phyloP scores from a whole-genome alignment of 306 rosid species.

The Geum urbanum region DNA sequence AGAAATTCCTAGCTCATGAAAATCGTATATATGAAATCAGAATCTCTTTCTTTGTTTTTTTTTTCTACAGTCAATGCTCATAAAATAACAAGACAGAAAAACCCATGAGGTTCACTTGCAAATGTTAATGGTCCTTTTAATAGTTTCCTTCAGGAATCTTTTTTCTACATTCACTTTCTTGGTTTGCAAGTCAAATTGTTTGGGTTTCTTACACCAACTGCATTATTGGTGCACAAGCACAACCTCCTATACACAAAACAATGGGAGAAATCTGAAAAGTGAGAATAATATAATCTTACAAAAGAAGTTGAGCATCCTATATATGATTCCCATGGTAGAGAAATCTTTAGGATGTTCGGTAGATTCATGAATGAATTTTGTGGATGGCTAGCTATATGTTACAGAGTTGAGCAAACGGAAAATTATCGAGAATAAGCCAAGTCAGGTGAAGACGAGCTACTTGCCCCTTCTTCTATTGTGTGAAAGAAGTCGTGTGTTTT shows the following conservation, averaged over 20 bases:
- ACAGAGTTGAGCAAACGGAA: neutral
- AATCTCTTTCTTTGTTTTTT: conserved; percentile 39
- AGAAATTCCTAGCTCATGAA: conserved; percentile 25
- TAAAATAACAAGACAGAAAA: conserved; percentile 18
- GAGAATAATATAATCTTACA: neutral
- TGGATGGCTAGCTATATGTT: neutral
- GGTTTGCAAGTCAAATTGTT: conserved; percentile 22
- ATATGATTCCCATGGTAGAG: neutral
- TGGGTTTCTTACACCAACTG: neutral
- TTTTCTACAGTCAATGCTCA: neutral
- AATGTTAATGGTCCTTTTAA: conserved; percentile 7
- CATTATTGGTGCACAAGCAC: conserved; percentile 16
- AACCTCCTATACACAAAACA: neutral
- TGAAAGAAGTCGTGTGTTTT: conserved; percentile 10
- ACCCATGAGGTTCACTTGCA: conserved; percentile 15
- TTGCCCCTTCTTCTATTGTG: neutral
- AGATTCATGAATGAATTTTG: neutral
- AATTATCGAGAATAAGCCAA: neutral
- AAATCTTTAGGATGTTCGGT: neutral
- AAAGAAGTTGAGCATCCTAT: conserved; percentile 1
- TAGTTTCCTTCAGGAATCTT: conserved; percentile 10
- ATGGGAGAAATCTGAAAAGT: conserved; percentile 6
- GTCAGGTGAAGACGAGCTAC: neutral
- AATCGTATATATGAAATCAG: conserved; percentile 23
- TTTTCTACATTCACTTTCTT: conserved; percentile 13